phyloP scores from a whole-genome alignment of 352 stramenopile genomes.

The Globisporangium sylvaticum region DNA sequence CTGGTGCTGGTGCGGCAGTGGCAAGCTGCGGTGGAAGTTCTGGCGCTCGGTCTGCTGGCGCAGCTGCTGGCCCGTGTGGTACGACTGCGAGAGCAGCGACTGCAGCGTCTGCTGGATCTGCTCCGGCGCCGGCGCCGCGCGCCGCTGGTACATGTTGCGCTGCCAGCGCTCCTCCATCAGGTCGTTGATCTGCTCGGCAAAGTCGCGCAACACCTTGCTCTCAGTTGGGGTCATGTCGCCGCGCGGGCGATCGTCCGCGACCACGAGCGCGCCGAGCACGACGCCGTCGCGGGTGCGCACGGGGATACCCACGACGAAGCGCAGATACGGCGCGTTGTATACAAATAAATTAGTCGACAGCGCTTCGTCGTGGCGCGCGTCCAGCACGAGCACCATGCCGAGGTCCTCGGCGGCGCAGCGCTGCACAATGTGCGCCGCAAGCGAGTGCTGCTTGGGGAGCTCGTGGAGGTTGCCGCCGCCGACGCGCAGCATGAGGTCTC shows the following conservation, averaged over 20 bases:
- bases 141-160: constrained; percentile 26
- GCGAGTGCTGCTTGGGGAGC: constrained; percentile 48
- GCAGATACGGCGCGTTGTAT: constrained; percentile 39
- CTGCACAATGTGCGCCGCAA: constrained; percentile 53
- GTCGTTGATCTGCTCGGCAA: constrained; percentile 42
- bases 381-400: constrained; percentile 37
- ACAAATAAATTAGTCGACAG: constrained; percentile 58
- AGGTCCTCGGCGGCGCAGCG: constrained; percentile 26
- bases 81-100: constrained; percentile 48
- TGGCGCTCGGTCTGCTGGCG: constrained; percentile 28
- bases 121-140: constrained; percentile 17
- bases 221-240: constrained; percentile 25
- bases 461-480: constrained; percentile 24
- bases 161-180: constrained; percentile 41
- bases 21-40: constrained; percentile 2
- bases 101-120: constrained; percentile 42
- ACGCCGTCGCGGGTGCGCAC: constrained; percentile 43
- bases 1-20: background rate
- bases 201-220: constrained; percentile 29
- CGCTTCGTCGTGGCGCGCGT: constrained; percentile 35
- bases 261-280: constrained; percentile 51
- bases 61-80: constrained; percentile 45
- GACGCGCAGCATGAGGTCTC: constrained; percentile 17
- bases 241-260: constrained; percentile 44
- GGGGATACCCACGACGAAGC: constrained; percentile 54